phyloP scores from a whole-genome alignment of 1,284 basidiomycete genomes.

The Ceratorhiza oryzae-sativae region DNA sequence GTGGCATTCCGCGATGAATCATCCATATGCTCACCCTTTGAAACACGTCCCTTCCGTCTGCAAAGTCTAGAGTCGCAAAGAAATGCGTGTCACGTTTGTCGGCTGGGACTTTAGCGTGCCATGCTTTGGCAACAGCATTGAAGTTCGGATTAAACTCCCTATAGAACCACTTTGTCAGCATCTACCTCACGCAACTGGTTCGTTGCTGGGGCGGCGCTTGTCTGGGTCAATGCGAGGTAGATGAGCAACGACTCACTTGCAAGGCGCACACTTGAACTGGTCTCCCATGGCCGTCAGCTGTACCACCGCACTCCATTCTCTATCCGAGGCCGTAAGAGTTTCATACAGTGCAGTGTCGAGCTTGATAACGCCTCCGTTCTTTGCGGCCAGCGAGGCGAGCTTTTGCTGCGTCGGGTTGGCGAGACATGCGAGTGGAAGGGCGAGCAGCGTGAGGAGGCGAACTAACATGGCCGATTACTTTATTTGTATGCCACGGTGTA shows the following conservation, averaged over 20 bases:
- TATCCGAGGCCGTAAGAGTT: constrained; percentile 71
- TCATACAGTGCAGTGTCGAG: constrained; percentile 80
- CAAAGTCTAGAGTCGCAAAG: constrained; percentile 91
- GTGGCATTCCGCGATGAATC: not conserved
- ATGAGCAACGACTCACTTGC: constrained; percentile 60
- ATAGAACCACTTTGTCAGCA: constrained; percentile 28
- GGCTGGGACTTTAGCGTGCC: constrained; percentile 64
- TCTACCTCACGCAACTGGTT: too few species aligned
- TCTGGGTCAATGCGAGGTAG: too few species aligned
- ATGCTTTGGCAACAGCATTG: constrained; percentile 78
- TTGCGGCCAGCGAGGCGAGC: constrained; percentile 68
- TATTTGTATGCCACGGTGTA: too few species aligned
- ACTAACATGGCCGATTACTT: not conserved
- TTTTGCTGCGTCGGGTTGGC: constrained; percentile 51
- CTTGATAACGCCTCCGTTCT: constrained; percentile 75
- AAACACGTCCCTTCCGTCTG: constrained; percentile 75
- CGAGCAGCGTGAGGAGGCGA: constrained; percentile 23
- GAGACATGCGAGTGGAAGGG: constrained; percentile 28
- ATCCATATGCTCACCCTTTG: constrained; percentile 65
- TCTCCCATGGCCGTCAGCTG: constrained; percentile 85
- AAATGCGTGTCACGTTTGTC: constrained; percentile 80
- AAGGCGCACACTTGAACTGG: constrained; percentile 79
- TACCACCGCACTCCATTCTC: constrained; percentile 84
- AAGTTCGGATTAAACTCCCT: constrained; percentile 88
- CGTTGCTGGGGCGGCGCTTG: too few species aligned